Evolutionary conservation across 2,329 filamentous ascomycete species (phyloP).

Genomic region (Diaporthe sp.): DNA sequence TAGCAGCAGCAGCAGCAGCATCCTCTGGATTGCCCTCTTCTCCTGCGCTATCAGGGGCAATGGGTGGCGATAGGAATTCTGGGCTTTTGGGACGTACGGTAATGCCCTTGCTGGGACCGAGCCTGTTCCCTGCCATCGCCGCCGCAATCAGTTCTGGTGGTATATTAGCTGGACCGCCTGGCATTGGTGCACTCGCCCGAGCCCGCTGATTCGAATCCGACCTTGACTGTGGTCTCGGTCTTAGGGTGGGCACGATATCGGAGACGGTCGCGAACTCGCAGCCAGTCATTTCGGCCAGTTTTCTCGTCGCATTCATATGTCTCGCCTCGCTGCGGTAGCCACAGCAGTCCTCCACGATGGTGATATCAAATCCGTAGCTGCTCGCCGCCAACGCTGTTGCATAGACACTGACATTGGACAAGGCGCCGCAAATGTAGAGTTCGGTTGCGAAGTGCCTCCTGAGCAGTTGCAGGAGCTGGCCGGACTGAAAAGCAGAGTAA

Average conservation of each 20-base stretch:
- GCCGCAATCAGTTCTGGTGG: slow-evolving; percentile 40
- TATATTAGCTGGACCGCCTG: slow-evolving; percentile 41
- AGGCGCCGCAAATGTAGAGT: slow-evolving; percentile 87
- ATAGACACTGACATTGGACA: slow-evolving; percentile 90
- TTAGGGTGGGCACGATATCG: slow-evolving; percentile 63
- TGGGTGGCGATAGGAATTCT: slow-evolving; percentile 30
- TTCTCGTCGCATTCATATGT: slow-evolving; percentile 78
- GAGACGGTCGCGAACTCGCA: slow-evolving; percentile 74
- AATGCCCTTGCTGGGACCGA: slow-evolving; percentile 36
- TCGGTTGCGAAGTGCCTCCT: slow-evolving; percentile 91
- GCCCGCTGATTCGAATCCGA: slow-evolving; percentile 43
- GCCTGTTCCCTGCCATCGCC: slow-evolving; percentile 37
- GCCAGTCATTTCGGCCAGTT: slow-evolving; percentile 81
- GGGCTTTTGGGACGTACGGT: slow-evolving; percentile 42
- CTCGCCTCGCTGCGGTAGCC: slow-evolving; percentile 80
- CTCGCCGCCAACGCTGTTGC: slow-evolving; percentile 94
- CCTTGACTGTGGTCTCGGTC: slow-evolving; percentile 34
- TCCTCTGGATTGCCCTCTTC: slow-evolving; percentile 12
- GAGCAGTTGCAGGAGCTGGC: slow-evolving; percentile 80
- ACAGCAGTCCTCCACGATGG: slow-evolving; percentile 88
- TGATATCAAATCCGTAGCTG: slow-evolving; percentile 88
- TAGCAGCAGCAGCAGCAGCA: slow-evolving; percentile 19
- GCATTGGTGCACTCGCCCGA: slow-evolving; percentile 40
- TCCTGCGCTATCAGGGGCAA: slow-evolving; percentile 31
- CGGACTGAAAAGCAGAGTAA: slow-evolving; percentile 89